These are phyloP conservation scores for Testicularia cyperi DNA, from an alignment of 1,284 basidiomycete genomes.

Conservation along the genomic window DNA sequence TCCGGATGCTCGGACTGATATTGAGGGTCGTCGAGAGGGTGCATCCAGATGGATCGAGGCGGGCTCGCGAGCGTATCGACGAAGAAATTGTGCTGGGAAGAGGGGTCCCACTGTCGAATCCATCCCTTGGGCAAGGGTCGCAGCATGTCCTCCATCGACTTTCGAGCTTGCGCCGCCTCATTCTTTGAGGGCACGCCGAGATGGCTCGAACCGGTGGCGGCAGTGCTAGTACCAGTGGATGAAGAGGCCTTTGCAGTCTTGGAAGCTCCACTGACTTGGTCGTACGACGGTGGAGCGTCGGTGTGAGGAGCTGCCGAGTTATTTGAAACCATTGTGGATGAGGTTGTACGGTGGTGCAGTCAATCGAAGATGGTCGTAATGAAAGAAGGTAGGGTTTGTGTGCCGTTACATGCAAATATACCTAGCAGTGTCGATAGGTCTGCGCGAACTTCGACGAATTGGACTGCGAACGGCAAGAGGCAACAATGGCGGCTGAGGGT, in stretches of 20 bases:
- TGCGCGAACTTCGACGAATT: no score
- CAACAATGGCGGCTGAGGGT: no score
- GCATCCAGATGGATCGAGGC: slow-evolving; percentile 58
- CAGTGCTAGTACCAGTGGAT: background rate
- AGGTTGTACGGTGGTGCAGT: background rate
- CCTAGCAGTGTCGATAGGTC: no score
- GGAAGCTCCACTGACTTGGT: slow-evolving; percentile 15
- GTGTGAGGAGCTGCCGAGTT: slow-evolving; percentile 2
- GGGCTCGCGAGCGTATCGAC: slow-evolving; percentile 55
- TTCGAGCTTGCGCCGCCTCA: slow-evolving; percentile 7
- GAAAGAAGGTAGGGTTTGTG: no score
- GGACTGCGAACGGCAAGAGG: no score
- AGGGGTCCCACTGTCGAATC: slow-evolving; percentile 54
- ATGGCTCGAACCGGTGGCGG: background rate
- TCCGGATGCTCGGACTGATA: slow-evolving; percentile 31
- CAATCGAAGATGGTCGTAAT: background rate
- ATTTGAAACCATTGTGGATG: slow-evolving; percentile 6
- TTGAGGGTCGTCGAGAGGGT: slow-evolving; percentile 51
- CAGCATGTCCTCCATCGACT: slow-evolving; percentile 39
- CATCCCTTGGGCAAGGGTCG: slow-evolving; percentile 49
- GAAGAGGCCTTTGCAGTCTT: slow-evolving; percentile 1
- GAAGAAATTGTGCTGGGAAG: slow-evolving; percentile 47
- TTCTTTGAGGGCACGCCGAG: slow-evolving; percentile 9
- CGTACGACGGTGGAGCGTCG: slow-evolving; percentile 34
- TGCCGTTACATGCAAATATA: no score